These are phyloP conservation scores for Dactylellina sp. DNA, from an alignment of 2,329 filamentous ascomycete genomes.

Conservation along the genomic window DNA sequence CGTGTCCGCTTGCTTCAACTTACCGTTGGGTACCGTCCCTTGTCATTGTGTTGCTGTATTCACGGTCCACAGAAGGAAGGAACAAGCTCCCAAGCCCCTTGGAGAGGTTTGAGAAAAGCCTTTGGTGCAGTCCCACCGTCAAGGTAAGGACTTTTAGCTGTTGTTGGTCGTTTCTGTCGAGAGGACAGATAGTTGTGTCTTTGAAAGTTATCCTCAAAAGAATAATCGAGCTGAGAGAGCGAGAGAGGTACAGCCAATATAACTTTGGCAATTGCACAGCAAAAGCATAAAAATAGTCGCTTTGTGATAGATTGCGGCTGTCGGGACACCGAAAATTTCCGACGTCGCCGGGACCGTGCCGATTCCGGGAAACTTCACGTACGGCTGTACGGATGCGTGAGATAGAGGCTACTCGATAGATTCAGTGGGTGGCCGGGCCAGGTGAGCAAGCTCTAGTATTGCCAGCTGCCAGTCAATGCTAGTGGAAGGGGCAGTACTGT, in stretches of 20 bases:
- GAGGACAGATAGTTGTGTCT: slow-evolving; percentile 3
- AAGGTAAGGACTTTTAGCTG: slow-evolving; percentile 8
- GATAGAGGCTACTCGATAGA: slow-evolving; percentile 10
- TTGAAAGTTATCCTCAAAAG: slow-evolving; percentile 17
- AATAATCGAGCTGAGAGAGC: slow-evolving; percentile 1
- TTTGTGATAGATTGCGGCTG: slow-evolving; percentile 26
- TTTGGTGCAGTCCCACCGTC: slow-evolving; percentile 31
- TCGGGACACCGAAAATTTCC: slow-evolving; percentile 51
- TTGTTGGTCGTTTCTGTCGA: slow-evolving; percentile 13
- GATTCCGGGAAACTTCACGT: slow-evolving; percentile 35
- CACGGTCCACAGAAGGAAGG: slow-evolving; percentile 48
- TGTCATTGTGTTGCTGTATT: slow-evolving; percentile 53
- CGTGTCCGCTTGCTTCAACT: slow-evolving; percentile 41
- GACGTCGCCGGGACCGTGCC: slow-evolving; percentile 50
- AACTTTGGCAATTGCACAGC: slow-evolving; percentile 9
- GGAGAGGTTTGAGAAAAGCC: slow-evolving; percentile 42
- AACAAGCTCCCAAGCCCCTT: slow-evolving; percentile 40
- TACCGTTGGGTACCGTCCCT: slow-evolving; percentile 41
- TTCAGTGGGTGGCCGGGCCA: slow-evolving; percentile 13
- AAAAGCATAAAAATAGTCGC: slow-evolving; percentile 7
- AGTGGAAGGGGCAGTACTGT: slow-evolving; percentile 27
- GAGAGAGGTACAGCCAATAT: slow-evolving; percentile 1
- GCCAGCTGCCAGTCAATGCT: slow-evolving; percentile 10
- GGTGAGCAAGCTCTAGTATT: slow-evolving; percentile 27
- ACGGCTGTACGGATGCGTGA: slow-evolving; percentile 32